Evolutionary conservation across 1,284 basidiomycete genomes (phyloP).

Genomic region (Schizopora paradoxa): DNA sequence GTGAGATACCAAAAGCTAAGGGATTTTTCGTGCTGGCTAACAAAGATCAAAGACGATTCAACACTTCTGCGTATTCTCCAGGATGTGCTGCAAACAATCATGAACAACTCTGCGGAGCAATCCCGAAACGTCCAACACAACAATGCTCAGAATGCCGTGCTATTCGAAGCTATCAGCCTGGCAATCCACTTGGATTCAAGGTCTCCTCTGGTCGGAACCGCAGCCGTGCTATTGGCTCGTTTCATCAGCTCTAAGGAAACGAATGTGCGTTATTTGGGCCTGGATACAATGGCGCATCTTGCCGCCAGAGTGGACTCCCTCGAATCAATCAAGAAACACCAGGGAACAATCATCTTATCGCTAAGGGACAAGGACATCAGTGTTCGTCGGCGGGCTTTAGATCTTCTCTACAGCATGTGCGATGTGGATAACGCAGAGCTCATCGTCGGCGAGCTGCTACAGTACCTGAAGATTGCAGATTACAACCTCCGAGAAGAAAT

Average conservation of each 20-base stretch:
- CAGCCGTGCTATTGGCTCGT: slow-evolving; percentile 87
- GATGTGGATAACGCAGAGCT: slow-evolving; percentile 92
- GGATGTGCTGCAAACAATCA: slow-evolving; percentile 83
- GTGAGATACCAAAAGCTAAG: slow-evolving; percentile 43
- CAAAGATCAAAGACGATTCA: slow-evolving; percentile 66
- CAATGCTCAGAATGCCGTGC: slow-evolving; percentile 96
- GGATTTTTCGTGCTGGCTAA: too few relatives aligned
- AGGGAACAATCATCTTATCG: slow-evolving; percentile 91
- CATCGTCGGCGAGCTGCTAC: slow-evolving; percentile 91
- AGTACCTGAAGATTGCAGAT: slow-evolving; percentile 91
- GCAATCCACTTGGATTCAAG: slow-evolving; percentile 95
- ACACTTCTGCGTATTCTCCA: slow-evolving; percentile 75
- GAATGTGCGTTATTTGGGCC: slow-evolving; percentile 94
- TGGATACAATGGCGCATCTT: slow-evolving; percentile 98
- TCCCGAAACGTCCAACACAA: slow-evolving; percentile 97
- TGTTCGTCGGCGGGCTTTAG: slow-evolving; percentile 89
- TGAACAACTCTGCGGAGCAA: slow-evolving; percentile 89
- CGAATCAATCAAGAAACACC: slow-evolving; percentile 91
- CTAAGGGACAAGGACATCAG: slow-evolving; percentile 97
- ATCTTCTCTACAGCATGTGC: slow-evolving; percentile 98
- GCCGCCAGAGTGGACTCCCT: slow-evolving; percentile 90
- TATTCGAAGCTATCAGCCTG: slow-evolving; percentile 96
- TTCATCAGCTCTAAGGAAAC: slow-evolving; percentile 99
- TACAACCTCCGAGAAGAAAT: slow-evolving; percentile 96
- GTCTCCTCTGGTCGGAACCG: slow-evolving; percentile 83